These are phyloP conservation scores for Rhododendron griersonianum DNA, from an alignment of 148 eudicot species.

Conservation along the genomic window DNA sequence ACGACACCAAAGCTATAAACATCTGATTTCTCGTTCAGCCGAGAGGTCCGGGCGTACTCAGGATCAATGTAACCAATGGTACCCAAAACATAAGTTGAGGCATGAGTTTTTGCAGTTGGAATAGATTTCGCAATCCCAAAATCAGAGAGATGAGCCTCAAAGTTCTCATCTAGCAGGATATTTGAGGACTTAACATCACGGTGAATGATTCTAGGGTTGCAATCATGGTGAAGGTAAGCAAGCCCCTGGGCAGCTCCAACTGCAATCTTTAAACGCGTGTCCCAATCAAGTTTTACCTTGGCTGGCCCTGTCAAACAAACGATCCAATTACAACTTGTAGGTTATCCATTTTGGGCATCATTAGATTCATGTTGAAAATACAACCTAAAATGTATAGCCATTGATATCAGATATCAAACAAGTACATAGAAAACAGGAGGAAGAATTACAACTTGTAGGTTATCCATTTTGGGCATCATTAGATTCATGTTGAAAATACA, in stretches of 20 bases:
- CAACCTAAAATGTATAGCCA: not conserved
- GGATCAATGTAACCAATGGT: conserved; percentile 80
- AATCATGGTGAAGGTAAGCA: conserved; percentile 74
- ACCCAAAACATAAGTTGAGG: conserved; percentile 61
- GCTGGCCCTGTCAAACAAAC: conserved; percentile 29
- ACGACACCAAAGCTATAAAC: conserved; percentile 74
- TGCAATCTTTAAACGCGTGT: conserved; percentile 55
- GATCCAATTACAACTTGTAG: not conserved
- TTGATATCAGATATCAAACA: not conserved
- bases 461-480: not conserved
- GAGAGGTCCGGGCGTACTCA: conserved; percentile 64
- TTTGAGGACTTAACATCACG: conserved; percentile 76
- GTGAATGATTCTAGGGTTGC: conserved; percentile 61
- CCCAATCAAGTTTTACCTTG: conserved; percentile 76
- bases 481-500: not conserved
- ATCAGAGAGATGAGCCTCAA: conserved; percentile 65
- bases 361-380: not conserved
- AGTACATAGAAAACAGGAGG: not conserved
- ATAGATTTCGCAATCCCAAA: conserved; percentile 68
- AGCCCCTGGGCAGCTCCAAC: conserved; percentile 78
- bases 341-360: not conserved
- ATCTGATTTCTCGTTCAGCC: conserved; percentile 66
- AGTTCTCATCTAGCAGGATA: conserved; percentile 60
- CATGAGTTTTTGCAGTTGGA: conserved; percentile 51
- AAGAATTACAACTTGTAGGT: not conserved